A percentile compares a stretch with the other conserved stretches of the same genome.
Evolutionary conservation across 2,329 filamentous ascomycete species (phyloP).

Genomic region (Ceratocystis albifundus): DNA sequence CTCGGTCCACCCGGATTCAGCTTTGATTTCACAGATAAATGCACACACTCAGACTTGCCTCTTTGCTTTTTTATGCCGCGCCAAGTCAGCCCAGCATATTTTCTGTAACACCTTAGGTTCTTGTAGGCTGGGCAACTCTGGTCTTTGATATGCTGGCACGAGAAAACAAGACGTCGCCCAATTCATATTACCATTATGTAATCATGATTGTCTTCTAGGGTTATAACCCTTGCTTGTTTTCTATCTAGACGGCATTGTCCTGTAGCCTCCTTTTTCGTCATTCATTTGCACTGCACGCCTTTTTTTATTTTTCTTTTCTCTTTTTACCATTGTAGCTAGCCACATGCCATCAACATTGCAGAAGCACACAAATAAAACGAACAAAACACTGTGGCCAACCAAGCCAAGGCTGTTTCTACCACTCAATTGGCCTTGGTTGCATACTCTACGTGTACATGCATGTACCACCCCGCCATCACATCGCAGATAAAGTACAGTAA

Average conservation of each 20-base stretch:
- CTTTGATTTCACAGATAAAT: background rate
- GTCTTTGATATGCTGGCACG: background rate
- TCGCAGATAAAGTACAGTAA: constrained; percentile 8
- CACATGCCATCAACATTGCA: background rate
- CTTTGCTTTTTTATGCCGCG: background rate
- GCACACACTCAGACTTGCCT: background rate
- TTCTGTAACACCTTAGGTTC: background rate
- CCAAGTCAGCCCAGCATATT: background rate
- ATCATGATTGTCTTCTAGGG: background rate
- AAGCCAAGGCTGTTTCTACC: background rate
- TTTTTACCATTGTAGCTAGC: background rate
- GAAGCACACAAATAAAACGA: background rate
- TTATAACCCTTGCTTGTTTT: background rate
- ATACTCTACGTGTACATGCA: background rate
- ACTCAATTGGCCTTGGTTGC: background rate
- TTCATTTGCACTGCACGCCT: background rate
- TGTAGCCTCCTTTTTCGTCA: no score
- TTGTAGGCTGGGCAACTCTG: background rate
- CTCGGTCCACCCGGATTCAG: constrained; percentile 6
- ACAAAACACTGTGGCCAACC: background rate
- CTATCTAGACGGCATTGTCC: background rate
- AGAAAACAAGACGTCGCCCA: background rate
- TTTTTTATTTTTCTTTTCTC: background rate
- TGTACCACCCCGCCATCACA: constrained; percentile 6
- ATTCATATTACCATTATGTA: background rate